A percentile compares a stretch with the other conserved stretches of the same genome.
Conservation (phyloP, 2,329 filamentous ascomycete genomes). For the Rhinocladiella similis region DNA sequence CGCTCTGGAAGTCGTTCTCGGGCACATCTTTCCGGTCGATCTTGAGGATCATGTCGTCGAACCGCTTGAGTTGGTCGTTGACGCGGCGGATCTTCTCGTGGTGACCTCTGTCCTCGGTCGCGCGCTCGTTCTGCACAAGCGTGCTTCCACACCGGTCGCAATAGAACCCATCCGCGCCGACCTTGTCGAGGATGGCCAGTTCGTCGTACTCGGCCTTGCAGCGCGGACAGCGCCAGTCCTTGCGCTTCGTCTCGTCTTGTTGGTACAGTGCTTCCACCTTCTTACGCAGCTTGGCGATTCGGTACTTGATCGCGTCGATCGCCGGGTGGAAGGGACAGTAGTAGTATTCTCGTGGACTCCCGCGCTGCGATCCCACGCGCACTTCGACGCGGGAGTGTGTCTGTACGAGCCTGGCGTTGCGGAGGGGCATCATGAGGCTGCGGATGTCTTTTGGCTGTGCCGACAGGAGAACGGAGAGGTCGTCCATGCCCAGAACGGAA, state of each 20-base stretch:
- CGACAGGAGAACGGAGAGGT: conserved; percentile 81
- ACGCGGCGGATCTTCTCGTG: conserved; percentile 52
- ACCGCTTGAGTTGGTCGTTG: conserved; percentile 48
- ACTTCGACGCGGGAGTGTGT: conserved; percentile 74
- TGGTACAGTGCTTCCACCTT: conserved; percentile 82
- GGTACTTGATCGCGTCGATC: conserved; percentile 95
- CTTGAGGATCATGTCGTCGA: conserved; percentile 49
- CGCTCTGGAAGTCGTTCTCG: conserved; percentile 49
- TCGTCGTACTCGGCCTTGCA: conserved; percentile 87
- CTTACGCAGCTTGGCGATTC: conserved; percentile 83
- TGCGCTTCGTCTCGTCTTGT: conserved; percentile 69
- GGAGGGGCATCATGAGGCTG: conserved; percentile 80
- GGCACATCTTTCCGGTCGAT: conserved; percentile 47
- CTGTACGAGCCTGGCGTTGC: conserved; percentile 77
- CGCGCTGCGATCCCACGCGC: conserved; percentile 76
- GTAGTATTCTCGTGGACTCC: conserved; percentile 88
- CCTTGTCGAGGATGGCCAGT: conserved; percentile 81
- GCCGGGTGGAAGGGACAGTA: conserved; percentile 94
- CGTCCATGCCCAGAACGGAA: conserved; percentile 78
- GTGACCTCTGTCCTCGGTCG: conserved; percentile 46
- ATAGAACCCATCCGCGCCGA: conserved; percentile 68
- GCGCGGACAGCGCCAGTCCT: conserved; percentile 81
- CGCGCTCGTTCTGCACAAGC: conserved; percentile 46
- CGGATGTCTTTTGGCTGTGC: conserved; percentile 91
- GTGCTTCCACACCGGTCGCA: conserved; percentile 73